A percentile compares a stretch with the other conserved stretches of the same genome.
phyloP scores from a whole-genome alignment of 164 flowering plant species.

The Vitis rotundifolia region DNA sequence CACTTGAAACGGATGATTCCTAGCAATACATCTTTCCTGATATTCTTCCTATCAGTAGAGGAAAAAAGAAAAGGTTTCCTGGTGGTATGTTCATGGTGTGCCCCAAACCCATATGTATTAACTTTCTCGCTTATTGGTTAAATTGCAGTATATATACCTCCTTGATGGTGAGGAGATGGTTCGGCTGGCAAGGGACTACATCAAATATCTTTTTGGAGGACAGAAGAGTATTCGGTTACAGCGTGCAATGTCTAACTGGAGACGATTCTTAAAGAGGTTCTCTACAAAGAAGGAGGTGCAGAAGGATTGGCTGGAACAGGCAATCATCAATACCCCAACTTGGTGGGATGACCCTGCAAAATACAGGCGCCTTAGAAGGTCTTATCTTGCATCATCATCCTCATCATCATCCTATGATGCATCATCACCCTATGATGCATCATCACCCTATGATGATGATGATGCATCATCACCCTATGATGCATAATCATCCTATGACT shows the following conservation, averaged over 20 bases:
- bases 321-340: constrained; percentile 51
- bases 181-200: constrained; percentile 47
- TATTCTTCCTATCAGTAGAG: too few species aligned
- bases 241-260: constrained; percentile 36
- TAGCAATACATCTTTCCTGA: too few species aligned
- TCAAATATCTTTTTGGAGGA: constrained; percentile 41
- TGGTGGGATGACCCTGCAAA: constrained; percentile 56
- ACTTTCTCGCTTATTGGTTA: too few species aligned
- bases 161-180: constrained; percentile 51
- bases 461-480: too few species aligned
- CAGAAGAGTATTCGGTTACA: constrained; percentile 49
- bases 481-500: too few species aligned
- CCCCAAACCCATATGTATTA: too few species aligned
- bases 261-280: constrained; percentile 20
- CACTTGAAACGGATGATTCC: too few species aligned
- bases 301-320: constrained; percentile 52
- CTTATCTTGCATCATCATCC: constrained; percentile 9
- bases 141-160: constrained; percentile 64
- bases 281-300: constrained; percentile 25
- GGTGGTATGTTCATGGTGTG: too few species aligned
- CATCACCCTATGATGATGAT: too few species aligned
- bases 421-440: too few species aligned
- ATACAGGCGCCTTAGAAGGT: constrained; percentile 18
- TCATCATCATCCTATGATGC: too few species aligned
- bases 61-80: too few species aligned